phyloP scores from a whole-genome alignment of 257 asterid species.

The Euphrasia confusa region DNA sequence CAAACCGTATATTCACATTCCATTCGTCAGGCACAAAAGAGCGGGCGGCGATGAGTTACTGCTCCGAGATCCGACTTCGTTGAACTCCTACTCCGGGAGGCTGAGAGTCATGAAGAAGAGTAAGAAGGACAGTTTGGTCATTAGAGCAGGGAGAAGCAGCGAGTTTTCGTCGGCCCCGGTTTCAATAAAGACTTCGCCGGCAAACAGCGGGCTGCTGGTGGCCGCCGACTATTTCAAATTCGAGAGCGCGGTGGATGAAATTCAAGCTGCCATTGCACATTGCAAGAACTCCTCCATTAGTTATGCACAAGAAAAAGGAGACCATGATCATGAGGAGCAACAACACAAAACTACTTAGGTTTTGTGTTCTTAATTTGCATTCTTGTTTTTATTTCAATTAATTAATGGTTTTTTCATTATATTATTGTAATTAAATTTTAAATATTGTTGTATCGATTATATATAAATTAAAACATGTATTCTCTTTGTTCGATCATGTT shows the following conservation, averaged over 20 bases:
- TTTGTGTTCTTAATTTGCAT: neutral
- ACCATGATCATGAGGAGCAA: conserved; percentile 25
- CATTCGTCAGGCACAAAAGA: conserved; percentile 23
- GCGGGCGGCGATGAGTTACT: conserved; percentile 15
- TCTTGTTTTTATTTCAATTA: too few relatives aligned
- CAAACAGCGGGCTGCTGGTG: conserved; percentile 74
- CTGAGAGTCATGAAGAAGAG: conserved; percentile 33
- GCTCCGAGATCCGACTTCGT: conserved; percentile 30
- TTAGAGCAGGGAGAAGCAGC: conserved; percentile 45
- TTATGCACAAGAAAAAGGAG: conserved; percentile 25
- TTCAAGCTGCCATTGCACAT: conserved; percentile 91
- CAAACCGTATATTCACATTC: conserved; percentile 43
- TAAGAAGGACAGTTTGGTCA: conserved; percentile 23
- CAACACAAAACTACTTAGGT: conserved; percentile 14
- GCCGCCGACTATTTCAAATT: conserved; percentile 26
- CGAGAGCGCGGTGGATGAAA: conserved; percentile 86
- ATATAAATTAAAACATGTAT: too few relatives aligned
- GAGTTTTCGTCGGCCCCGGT: conserved; percentile 81
- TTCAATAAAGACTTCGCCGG: conserved; percentile 67
- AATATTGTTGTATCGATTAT: neutral
- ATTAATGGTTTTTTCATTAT: too few relatives aligned
- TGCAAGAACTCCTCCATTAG: conserved; percentile 81
- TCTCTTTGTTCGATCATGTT: too few relatives aligned
- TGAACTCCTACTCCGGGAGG: conserved; percentile 59
- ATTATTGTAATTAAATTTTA: too few relatives aligned